Base-by-base conservation (phyloP, 1,139 yeast genomes). In the Yueomyces sp. region DNA sequence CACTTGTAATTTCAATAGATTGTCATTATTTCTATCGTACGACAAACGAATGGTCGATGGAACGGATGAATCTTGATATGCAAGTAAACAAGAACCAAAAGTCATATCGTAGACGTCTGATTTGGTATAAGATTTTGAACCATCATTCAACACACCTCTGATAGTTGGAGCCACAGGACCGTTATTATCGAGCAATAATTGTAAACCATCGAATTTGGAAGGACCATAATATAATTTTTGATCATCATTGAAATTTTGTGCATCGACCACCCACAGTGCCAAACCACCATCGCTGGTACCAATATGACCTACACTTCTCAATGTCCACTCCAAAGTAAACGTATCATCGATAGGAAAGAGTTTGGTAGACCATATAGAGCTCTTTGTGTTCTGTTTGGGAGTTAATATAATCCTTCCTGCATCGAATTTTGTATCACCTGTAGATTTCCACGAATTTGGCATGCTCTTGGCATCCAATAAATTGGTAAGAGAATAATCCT, bases 1-100 rank as follows among this genome's bases (percentile, higher is more conserved):
- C 37, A 79, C 62, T 50, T 81, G 84, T 25, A 81, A 70, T 50
- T 78, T 78, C 48, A 81, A 68, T 55, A 70, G 59, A 31, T 66
- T 65, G 25, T 53, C 53, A 31, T 54, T 52, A 6, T 50, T 50
- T 28, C 62, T 60, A 32, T 75, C 70, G 51, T 78, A 79, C 2
- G 80, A 73, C 9, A 81, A 52, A 59, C 85, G 72, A 11, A 79
- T 44, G 1, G 82, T 78, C 36, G 73, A 67, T 5, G 91, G 91
- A 6, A 80, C 81, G 49, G 73, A 73, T 0, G 84, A 76, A 51
- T 75, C 78, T 55, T 80, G 77, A 53, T 72, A 81, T 25, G 68
- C 64, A 49, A 76, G 62, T 19, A 65, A 62, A 62, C 84, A 78
- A 26, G 72, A 67, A 0, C 81, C 82, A 48, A 78, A 62, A 0